Base-by-base conservation (phyloP, 1,284 basidiomycete genomes). In the Afroboletus lepidellus region DNA sequence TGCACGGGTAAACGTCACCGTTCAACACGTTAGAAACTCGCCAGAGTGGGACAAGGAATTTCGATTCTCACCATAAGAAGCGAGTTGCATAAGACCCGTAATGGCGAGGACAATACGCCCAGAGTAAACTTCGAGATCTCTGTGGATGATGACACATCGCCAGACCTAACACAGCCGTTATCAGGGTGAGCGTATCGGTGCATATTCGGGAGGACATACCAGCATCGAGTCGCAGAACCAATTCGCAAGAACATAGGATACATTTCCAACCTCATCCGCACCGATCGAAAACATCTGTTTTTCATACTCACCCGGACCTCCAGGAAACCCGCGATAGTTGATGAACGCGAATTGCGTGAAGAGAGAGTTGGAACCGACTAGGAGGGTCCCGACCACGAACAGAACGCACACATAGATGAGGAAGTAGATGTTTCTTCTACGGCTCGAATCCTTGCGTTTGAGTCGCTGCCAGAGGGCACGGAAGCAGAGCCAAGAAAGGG, bases 291-390 rank as follows among this genome's bases (percentile, higher is more conserved):
- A 60, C 55, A 59, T 61, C 13, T 54, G 57, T 16, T 59, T 7
- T 21, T 59, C 68, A 12, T 53, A 69, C 5, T 36, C 46, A 24
- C 57, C 51, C 36, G 58, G 64, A 36, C 63, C 68, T 11, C 72
- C 70, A 2, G 72, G 60, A 38, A 51, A 72, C 16, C 61, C 63
- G 7, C 72, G 61, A 39, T 71, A 30, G 29, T 71, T 61, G 37
- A 73, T 68, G 44, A 67, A 73, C 23, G 63, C 61, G 36, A 66
- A 29, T 38, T 72, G 65, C 0, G 63, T 66, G 51, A 72, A 65
- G 29, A 60, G 24, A 1, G 63, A 60, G 44, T 57, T 67, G 48
- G 64, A 67, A 20, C 32, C 55, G 2, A 73, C 41, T 41, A 64
- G 61, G 37, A 73, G 47, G n/a, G 69, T 59, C 7, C 65, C 67